A percentile compares a stretch with the other conserved stretches of the same genome.
phyloP scores from a whole-genome alignment of 2,329 filamentous ascomycete species.

The Aspergillus novoparasiticus region DNA sequence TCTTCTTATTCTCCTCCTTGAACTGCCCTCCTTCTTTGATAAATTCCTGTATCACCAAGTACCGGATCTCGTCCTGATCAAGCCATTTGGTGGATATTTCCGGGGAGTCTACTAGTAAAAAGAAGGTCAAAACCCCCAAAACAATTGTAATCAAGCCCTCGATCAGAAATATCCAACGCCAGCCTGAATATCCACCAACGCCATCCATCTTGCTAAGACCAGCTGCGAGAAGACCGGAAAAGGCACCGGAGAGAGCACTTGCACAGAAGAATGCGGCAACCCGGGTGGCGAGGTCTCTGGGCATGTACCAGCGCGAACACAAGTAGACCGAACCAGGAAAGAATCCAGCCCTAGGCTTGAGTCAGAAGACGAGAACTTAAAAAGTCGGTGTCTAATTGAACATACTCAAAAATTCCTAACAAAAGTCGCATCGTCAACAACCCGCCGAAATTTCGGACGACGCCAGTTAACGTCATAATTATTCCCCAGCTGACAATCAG shows the following conservation, averaged over 20 bases:
- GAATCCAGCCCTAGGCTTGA: conserved; percentile 34
- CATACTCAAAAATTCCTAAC: conserved; percentile 42
- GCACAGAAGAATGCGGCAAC: conserved; percentile 27
- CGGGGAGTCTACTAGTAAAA: conserved; percentile 44
- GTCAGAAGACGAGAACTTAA: too few relatives aligned
- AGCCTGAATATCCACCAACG: conserved; percentile 13
- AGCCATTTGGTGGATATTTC: conserved; percentile 40
- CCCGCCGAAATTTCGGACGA: conserved; percentile 48
- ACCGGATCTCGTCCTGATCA: conserved; percentile 36
- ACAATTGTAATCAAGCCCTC: conserved; percentile 40
- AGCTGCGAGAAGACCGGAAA: conserved; percentile 43
- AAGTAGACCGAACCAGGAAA: conserved; percentile 30
- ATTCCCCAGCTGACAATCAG: conserved; percentile 46
- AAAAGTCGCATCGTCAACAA: conserved; percentile 52
- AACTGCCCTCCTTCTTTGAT: conserved; percentile 14
- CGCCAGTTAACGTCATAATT: conserved; percentile 53
- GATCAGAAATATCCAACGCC: conserved; percentile 50
- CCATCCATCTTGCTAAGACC: conserved; percentile 27
- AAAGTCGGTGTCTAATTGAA: too few relatives aligned
- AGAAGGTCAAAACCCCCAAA: conserved; percentile 9
- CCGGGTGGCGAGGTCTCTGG: conserved; percentile 40
- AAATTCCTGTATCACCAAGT: conserved; percentile 13
- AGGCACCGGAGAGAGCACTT: conserved; percentile 33
- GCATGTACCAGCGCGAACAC: conserved; percentile 35
- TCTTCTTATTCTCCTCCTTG: background rate